Base-by-base conservation (phyloP, 352 stramenopile species). In the Pythium coloratum region DNA sequence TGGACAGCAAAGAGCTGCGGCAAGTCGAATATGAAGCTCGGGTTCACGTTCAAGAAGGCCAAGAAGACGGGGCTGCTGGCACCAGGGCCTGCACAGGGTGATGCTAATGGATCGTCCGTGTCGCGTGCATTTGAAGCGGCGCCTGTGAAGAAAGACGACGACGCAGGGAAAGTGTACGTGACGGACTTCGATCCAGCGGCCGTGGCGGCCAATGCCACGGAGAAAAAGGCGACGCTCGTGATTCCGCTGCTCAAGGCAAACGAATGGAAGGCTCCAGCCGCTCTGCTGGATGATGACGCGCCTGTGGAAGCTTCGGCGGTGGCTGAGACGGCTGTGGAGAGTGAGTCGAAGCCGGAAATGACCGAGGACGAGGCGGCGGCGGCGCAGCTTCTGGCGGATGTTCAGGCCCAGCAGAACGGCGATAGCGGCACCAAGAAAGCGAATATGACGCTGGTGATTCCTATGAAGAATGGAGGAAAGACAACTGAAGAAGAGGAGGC, bases 1-100 rank as follows among this genome's bases (percentile, higher is more conserved):
- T 46, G 38, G 38, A 46, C 38, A 13, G 18, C 9, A 13, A 46
- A 46, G 38, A 46, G 38, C 38, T 46, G 9, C 38, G 38, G 38
- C 9, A 12, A 20, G 55, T 36, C 50, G 26, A 50, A 50, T 7
- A 90, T 91, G 81, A 85, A 88, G 75, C 72, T 92, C 60, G 76
- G 76, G 42, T 92, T 92, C 69, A 55, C 79, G 67, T 76, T 92
- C 77, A 92, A 91, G 82, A 89, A 89, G 58, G 66, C 77, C 71
- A 89, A 84, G 73, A 78, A 79, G 66, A 71, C 72, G 54, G 67
- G 51, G 59, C 59, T 80, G 49, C 26, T 64, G 38, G 59, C 46
- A 14, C 9, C 62, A 6, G 53, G 42, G 14, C 42, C 38, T 16
- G 18, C 59, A 18, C 24, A 36, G 30, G 42, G 16, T 3, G 55